Evolutionary conservation across 257 asterid genomes (phyloP).

Genomic region (Jacaranda mimosifolia): DNA sequence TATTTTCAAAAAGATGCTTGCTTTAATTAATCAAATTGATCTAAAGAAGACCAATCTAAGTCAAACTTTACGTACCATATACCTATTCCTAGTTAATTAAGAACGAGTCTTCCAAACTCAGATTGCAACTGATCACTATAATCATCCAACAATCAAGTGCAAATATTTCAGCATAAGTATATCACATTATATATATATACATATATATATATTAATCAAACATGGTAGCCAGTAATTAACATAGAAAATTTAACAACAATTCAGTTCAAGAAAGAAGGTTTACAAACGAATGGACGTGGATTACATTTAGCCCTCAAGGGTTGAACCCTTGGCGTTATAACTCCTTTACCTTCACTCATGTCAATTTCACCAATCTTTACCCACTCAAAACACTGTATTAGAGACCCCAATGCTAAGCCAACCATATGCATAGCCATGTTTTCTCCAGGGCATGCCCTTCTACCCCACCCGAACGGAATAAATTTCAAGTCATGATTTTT

Average conservation of each 20-base stretch:
- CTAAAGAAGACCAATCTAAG: too few species aligned
- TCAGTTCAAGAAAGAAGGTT: constrained; percentile 21
- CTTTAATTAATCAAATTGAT: too few species aligned
- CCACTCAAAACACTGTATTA: constrained; percentile 55
- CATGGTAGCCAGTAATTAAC: too few species aligned
- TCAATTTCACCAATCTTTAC: constrained; percentile 41
- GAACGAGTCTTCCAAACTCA: too few species aligned
- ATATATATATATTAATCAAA: too few species aligned
- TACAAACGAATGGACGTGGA: constrained; percentile 36
- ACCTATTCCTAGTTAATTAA: too few species aligned
- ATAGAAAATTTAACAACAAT: not conserved
- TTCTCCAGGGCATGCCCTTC: constrained; percentile 55
- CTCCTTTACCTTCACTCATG: constrained; percentile 45
- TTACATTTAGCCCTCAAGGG: constrained; percentile 42
- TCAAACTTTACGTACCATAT: too few species aligned
- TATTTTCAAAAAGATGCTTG: too few species aligned
- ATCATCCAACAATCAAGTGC: too few species aligned
- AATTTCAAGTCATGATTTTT: constrained; percentile 18
- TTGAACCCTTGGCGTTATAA: constrained; percentile 38
- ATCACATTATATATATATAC: too few species aligned
- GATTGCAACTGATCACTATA: too few species aligned
- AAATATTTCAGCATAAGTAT: too few species aligned
- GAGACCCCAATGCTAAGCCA: constrained; percentile 44
- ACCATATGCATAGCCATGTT: constrained; percentile 43
- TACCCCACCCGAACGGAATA: constrained; percentile 50